Evolutionary conservation across 805 yeast species (phyloP), one percentile per base, ranked within the genome.

Genomic region (Metschnikowia cubensis): DNA sequence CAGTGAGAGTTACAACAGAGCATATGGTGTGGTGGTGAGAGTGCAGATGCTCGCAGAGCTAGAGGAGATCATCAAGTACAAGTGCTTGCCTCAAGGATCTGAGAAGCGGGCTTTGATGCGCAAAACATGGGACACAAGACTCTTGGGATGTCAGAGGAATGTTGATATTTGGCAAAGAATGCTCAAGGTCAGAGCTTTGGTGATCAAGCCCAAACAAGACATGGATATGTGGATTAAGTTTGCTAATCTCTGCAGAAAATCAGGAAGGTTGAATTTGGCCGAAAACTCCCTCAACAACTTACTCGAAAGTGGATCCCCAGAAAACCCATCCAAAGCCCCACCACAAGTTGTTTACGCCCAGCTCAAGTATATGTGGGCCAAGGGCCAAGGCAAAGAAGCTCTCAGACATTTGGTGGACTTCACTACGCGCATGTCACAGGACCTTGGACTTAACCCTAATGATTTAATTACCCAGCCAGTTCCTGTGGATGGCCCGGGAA

Each of bases 101-200:
- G 95, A 86, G 42, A 86, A 85, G 59, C 81, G 94, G 56, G 79
- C 75, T 6, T 81, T 83, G 14, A 85, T 94, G 79, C 78, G 96
- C 58, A 83, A 85, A 58, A 92, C 98, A 0, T 95, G 99, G 99
- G 89, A 88, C 62, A 87, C 88, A 46, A 80, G 99, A 60, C 73
- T 94, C 45, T 71, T 89, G 52, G 98, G 98, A 1, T 90, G 97
- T 63, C 99, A 94, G 69, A 79, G 94, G 59, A 94, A 94, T 69
- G 98, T 94, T 46, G 99, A 94, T 69, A 90, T 91, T n/a, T 94
- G 99, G 99, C 97, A 92, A 66, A 77, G 97, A 62, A 85, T 94
- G 82, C 76, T 94, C 52, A 88, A 91, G 64, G 96, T 92, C 1
- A 78, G 99, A 50, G 92, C 97, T 0, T 75, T 94, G 42, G 98